A percentile compares a stretch with the other conserved stretches of the same genome.
These are phyloP conservation scores for Exophiala spinifera DNA, from an alignment of 2,329 filamentous ascomycete genomes.

Conservation along the genomic window DNA sequence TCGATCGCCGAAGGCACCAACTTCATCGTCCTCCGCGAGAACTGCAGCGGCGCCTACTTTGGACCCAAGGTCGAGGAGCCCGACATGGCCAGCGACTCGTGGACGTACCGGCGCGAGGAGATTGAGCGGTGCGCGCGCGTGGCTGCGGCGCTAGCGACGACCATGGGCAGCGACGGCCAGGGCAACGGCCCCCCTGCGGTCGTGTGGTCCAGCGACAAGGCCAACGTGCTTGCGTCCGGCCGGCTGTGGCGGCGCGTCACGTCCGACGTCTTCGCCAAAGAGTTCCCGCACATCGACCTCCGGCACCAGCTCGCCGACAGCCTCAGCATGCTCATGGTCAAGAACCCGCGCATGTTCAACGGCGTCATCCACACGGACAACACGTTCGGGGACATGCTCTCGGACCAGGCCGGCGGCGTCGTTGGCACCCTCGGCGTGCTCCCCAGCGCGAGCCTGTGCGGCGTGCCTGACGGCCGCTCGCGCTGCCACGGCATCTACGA, in stretches of 20 bases:
- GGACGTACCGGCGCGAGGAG: conserved; percentile 46
- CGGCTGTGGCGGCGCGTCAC: conserved; percentile 50
- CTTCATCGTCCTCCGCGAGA: conserved; percentile 59
- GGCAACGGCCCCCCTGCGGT: conserved; percentile 30
- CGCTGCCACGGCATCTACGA: conserved; percentile 79
- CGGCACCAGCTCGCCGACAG: conserved; percentile 98
- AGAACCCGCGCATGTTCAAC: conserved; percentile 92
- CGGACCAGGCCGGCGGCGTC: conserved; percentile 98
- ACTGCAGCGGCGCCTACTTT: conserved; percentile 44
- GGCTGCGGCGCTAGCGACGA: conserved; percentile 46
- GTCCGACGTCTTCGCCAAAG: conserved; percentile 54
- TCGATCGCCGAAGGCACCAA: conserved; percentile 64
- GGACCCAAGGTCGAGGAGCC: conserved; percentile 47
- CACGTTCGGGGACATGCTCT: conserved; percentile 98
- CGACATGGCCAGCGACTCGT: conserved; percentile 48
- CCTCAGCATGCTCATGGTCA: conserved; percentile 97
- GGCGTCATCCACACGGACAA: conserved; percentile 90
- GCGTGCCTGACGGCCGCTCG: conserved; percentile 76
- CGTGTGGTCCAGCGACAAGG: conserved; percentile 53
- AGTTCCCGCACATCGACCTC: conserved; percentile 93
- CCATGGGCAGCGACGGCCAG: conserved; percentile 25
- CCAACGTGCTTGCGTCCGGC: conserved; percentile 52
- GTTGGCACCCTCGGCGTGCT: conserved; percentile 97
- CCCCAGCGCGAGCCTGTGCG: conserved; percentile 92
- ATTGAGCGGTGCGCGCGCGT: conserved; percentile 50